These are phyloP conservation scores for Paecilomyces sp. DNA, from an alignment of 2,329 filamentous ascomycete species.

Conservation along the genomic window DNA sequence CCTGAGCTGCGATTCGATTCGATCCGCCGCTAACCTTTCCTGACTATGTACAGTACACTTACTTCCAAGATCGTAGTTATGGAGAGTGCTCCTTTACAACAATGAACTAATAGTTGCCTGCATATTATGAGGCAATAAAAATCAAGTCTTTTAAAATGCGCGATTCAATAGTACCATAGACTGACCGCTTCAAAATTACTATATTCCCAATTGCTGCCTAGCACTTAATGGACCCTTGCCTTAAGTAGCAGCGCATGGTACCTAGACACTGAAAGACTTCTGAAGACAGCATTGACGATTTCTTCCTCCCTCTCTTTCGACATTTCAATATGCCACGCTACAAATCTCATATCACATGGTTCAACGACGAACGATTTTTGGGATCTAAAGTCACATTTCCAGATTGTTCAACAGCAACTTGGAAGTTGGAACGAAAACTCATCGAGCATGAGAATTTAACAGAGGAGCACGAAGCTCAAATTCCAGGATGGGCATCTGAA, in stretches of 20 bases:
- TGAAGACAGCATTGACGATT: not conserved
- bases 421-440: not conserved
- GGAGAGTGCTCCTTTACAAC: no score
- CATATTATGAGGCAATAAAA: no score
- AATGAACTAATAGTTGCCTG: no score
- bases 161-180: no score
- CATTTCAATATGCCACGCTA: not conserved
- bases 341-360: not conserved
- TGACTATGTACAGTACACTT: no score
- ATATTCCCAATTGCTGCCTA: no score
- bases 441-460: not conserved
- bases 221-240: no score
- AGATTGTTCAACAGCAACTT: not conserved
- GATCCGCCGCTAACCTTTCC: no score
- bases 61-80: no score
- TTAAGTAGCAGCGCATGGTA: not conserved
- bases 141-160: no score
- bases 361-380: not conserved
- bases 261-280: not conserved
- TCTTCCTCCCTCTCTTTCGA: not conserved
- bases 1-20: no score
- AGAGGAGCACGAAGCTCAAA: not conserved
- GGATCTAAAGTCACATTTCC: not conserved
- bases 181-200: no score
- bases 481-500: not conserved